Evolutionary conservation across 306 rosid genomes (phyloP).

Genomic region (Prunus padus): DNA sequence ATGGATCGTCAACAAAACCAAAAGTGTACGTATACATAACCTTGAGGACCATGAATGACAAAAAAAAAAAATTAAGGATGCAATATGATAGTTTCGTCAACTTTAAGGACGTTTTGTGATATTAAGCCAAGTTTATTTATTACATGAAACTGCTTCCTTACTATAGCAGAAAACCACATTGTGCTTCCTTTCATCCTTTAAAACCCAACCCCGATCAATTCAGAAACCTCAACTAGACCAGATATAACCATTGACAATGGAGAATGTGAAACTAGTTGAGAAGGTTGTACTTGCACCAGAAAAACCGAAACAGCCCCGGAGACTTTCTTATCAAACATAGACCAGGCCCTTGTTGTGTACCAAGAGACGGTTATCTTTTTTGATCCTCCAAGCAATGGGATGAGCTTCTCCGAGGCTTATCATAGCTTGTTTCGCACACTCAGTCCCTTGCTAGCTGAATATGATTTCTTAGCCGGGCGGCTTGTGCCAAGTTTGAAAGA

Average conservation of each 20-base stretch:
- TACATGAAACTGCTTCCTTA: background rate
- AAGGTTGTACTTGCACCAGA: slow-evolving; percentile 41
- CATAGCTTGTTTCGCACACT: slow-evolving; percentile 30
- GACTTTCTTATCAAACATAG: slow-evolving; percentile 58
- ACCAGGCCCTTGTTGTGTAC: slow-evolving; percentile 49
- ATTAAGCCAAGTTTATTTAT: background rate
- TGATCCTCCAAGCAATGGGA: slow-evolving; percentile 38
- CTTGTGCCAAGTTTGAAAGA: slow-evolving; percentile 35
- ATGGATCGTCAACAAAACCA: no score
- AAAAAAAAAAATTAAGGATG: no score
- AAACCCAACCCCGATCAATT: background rate
- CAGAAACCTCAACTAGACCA: no score
- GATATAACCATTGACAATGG: slow-evolving; percentile 20
- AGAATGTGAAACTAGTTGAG: slow-evolving; percentile 37
- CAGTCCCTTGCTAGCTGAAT: slow-evolving; percentile 36
- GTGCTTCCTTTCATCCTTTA: background rate
- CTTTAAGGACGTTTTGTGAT: no score
- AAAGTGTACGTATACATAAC: no score
- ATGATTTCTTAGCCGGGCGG: slow-evolving; percentile 50
- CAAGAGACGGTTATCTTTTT: slow-evolving; percentile 54
- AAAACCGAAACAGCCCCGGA: slow-evolving; percentile 21
- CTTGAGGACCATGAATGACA: no score
- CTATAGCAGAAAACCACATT: background rate
- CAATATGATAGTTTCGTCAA: no score
- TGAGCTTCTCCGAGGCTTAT: slow-evolving; percentile 37